Evolutionary conservation across 2,329 filamentous ascomycete genomes (phyloP).

Genomic region (Microascus cirrosus): DNA sequence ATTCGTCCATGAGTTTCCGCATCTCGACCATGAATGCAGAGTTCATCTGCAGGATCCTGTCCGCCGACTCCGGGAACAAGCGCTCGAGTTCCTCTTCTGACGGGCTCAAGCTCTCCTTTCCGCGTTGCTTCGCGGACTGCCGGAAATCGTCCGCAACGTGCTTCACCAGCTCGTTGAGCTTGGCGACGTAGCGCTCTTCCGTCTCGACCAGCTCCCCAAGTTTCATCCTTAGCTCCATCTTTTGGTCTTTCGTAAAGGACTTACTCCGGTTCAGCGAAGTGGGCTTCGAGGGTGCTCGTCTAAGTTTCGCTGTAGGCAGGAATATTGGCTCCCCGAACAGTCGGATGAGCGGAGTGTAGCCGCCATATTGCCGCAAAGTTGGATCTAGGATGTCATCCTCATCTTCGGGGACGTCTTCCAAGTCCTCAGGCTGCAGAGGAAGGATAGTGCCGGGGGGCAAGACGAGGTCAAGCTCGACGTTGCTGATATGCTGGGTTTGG

Average conservation of each 20-base stretch:
- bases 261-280: conserved; percentile 68
- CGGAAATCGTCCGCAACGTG: conserved; percentile 74
- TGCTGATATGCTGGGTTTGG: conserved; percentile 70
- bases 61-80: conserved; percentile 72
- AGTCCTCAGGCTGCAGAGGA: conserved; percentile 47
- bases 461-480: conserved; percentile 80
- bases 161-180: conserved; percentile 73
- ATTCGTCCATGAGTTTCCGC: conserved; percentile 66
- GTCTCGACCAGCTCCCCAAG: conserved; percentile 87
- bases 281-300: conserved; percentile 78
- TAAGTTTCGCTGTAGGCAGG: conserved; percentile 72
- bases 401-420: conserved; percentile 47
- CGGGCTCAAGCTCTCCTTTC: conserved; percentile 55
- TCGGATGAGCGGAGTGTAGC: conserved; percentile 66
- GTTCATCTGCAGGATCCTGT: conserved; percentile 73
- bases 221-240: conserved; percentile 74
- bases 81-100: conserved; percentile 60
- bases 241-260: conserved; percentile 70
- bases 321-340: conserved; percentile 78
- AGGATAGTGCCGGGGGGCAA: conserved; percentile 68
- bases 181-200: conserved; percentile 85
- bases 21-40: conserved; percentile 68
- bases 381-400: conserved; percentile 58
- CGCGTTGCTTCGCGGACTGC: conserved; percentile 49
- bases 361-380: conserved; percentile 59